Conservation (phyloP, 2,329 filamentous ascomycete genomes). For the Escovopsis sp. region DNA sequence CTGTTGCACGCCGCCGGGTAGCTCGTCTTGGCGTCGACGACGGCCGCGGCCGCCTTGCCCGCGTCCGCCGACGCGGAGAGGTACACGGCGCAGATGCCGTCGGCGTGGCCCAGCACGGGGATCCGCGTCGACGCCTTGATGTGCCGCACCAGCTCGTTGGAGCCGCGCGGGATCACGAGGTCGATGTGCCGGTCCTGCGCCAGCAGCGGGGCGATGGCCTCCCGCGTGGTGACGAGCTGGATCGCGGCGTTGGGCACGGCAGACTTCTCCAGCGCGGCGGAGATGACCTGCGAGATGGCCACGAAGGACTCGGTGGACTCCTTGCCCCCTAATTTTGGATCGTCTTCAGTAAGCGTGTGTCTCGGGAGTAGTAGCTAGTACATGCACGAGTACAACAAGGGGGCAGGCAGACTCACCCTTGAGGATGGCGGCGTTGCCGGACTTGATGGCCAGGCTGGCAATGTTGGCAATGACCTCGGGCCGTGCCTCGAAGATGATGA, state of each 20-base stretch:
- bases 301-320: conserved; percentile 93
- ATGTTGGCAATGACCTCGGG: conserved; percentile 99
- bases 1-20: conserved; percentile 95
- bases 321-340: conserved; percentile 52
- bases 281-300: conserved; percentile 77
- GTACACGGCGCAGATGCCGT: conserved; percentile 82
- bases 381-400: not conserved
- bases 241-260: conserved; percentile 73
- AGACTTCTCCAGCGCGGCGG: conserved; percentile 55
- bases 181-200: conserved; percentile 79
- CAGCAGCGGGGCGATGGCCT: conserved; percentile 79
- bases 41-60: conserved; percentile 55
- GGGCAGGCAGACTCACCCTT: conserved; percentile 45
- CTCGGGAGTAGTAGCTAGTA: not conserved
- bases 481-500: conserved; percentile 96
- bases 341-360: not conserved
- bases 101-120: conserved; percentile 88
- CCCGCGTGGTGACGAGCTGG: conserved; percentile 85
- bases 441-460: conserved; percentile 88
- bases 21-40: conserved; percentile 84
- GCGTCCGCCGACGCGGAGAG: conserved; percentile 65
- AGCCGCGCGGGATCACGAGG: conserved; percentile 83
- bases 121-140: conserved; percentile 88
- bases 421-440: conserved; percentile 88
- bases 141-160: conserved; percentile 77